Evolutionary conservation across 257 asterid species (phyloP), one percentile per base, ranked within the genome.

Genomic region (Jacaranda copaia): DNA sequence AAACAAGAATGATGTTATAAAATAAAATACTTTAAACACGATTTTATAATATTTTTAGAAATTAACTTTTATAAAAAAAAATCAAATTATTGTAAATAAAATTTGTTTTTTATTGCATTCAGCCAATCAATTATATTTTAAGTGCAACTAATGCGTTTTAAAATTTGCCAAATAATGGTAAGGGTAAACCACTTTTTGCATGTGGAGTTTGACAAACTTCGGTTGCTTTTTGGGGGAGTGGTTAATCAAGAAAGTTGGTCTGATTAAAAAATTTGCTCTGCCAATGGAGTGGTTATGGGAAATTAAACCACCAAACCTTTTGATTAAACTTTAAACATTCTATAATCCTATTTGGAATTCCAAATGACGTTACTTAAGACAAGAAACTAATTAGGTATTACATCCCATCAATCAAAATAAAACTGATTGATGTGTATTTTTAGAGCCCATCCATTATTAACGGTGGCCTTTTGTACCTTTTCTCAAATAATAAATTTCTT

Each of bases 301-400:
- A 40, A 42, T 2, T 15, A 67, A 16, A 55, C 70, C 72, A 53
- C 10, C 60, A 39, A 1, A 72, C 43, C 80, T 79, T 57, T 67
- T 13, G 68, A 78, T 52, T 53, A 20, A 39, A 79, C 77, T 80
- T 60, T 72, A 56, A 81, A 77, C 83, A 84, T 75, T 78, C 86
- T 68, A 68, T 45, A 46, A 74, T 80, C 91, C 85, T 68, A 83
- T 73, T 75, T 82, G 88, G 86, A 85, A 85, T 85, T 80, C 89
- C 84, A 85, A 79, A 63, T 56, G 51, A 56, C 15, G 5, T 68
- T 74, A 61, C 55, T 53, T 5, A 56, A 38, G 25, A 8, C 7
- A 56, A 38, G 25, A 8, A 18, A 62, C 8, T 42, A 71, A 45
- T 70, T n/a, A 77, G 45, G 15, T 32, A 42, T 66, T 53, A 74